A percentile compares a stretch with the other conserved stretches of the same genome.
Conservation (phyloP, 495 filamentous ascomycete species). For the Aspergillus baeticus region DNA sequence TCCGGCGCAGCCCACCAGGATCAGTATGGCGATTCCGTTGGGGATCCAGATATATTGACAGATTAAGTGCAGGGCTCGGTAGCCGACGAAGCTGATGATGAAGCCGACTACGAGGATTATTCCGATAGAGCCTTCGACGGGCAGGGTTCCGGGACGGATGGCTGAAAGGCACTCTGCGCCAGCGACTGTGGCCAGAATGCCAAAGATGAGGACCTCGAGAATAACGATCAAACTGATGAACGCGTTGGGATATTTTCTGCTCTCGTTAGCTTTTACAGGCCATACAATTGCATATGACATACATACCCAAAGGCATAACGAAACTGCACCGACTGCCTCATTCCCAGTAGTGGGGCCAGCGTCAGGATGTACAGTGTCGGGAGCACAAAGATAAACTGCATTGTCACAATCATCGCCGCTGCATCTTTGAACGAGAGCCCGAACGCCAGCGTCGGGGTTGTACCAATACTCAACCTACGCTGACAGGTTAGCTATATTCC, state of each 20-base stretch:
- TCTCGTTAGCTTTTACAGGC: background rate
- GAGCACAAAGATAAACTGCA: slow-evolving; percentile 3
- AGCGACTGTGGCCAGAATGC: slow-evolving; percentile 1
- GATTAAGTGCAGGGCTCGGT: slow-evolving; percentile 1
- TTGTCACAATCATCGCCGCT: slow-evolving; percentile 1
- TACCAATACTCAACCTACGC: background rate
- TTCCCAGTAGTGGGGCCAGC: background rate
- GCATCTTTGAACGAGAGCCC: background rate
- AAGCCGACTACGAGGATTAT: slow-evolving; percentile 3
- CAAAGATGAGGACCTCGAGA: slow-evolving; percentile 4
- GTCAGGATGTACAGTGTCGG: slow-evolving; percentile 5
- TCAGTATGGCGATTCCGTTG: background rate
- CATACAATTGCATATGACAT: no score
- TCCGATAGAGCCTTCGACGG: slow-evolving; percentile 2
- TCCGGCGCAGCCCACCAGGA: background rate
- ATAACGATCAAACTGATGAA: slow-evolving; percentile 5
- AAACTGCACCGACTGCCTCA: slow-evolving; percentile 4
- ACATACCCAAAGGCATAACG: slow-evolving; percentile 1
- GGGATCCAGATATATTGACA: slow-evolving; percentile 7
- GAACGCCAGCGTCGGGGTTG: background rate
- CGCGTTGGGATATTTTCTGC: slow-evolving; percentile 2
- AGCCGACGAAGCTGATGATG: slow-evolving; percentile 1
- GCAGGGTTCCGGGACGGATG: background rate
- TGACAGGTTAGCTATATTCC: background rate
- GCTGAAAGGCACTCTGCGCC: slow-evolving; percentile 1